Percentiles rank a stretch among this genome's conserved stretches.
Conservation (phyloP, 805 yeast species). For the Schwanniomyces sp. region DNA sequence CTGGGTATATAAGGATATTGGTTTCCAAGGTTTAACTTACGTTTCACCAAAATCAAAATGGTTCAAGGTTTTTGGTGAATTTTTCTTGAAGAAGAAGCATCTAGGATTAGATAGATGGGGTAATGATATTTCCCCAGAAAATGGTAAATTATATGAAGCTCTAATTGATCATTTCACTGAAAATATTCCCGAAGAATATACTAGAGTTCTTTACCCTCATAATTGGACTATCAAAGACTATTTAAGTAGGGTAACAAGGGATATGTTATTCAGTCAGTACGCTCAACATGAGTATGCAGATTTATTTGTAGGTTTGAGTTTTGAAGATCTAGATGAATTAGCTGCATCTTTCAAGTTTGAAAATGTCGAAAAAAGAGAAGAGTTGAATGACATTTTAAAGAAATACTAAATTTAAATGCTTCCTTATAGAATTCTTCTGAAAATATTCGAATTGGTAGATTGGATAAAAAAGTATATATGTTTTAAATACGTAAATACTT, state of each 20-base stretch:
- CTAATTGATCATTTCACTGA: constrained; percentile 37
- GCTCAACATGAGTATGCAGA: constrained; percentile 48
- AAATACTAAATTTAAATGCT: background rate
- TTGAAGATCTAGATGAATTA: constrained; percentile 49
- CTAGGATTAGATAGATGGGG: constrained; percentile 55
- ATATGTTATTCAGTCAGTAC: constrained; percentile 44
- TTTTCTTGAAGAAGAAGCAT: constrained; percentile 41
- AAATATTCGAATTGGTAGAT: no score
- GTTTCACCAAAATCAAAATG: constrained; percentile 46
- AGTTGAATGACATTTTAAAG: constrained; percentile 34
- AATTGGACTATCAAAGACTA: constrained; percentile 38
- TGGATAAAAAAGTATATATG: no score
- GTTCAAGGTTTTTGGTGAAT: constrained; percentile 41
- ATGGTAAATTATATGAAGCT: constrained; percentile 33
- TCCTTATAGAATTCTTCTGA: background rate
- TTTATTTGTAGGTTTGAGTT: constrained; percentile 37
- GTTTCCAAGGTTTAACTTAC: constrained; percentile 50
- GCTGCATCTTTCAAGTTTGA: constrained; percentile 53
- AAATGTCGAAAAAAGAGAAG: constrained; percentile 41
- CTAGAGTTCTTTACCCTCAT: constrained; percentile 40
- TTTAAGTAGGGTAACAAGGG: constrained; percentile 40
- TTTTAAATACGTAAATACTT: no score
- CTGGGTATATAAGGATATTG: constrained; percentile 55
- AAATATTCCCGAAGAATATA: constrained; percentile 42
- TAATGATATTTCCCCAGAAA: constrained; percentile 41